A percentile compares a stretch with the other conserved stretches of the same genome.
phyloP scores from a whole-genome alignment of 1,139 yeast species.

The Eremothecium sinecaudum region DNA sequence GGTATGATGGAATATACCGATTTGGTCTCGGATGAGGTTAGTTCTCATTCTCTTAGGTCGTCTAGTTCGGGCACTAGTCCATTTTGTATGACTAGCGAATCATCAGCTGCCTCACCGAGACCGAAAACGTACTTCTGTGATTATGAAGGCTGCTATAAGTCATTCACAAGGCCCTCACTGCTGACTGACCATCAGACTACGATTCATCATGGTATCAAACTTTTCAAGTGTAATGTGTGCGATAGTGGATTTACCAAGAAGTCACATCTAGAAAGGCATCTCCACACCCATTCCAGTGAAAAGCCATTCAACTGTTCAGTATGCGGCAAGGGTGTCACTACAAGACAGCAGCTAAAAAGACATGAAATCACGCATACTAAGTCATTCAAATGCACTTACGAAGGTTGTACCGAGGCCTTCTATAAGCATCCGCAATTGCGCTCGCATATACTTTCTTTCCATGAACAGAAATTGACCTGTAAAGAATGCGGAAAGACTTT shows the following conservation, averaged over 20 bases:
- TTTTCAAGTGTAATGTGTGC: constrained; percentile 63
- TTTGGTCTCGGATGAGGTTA: background rate
- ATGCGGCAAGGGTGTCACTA: constrained; percentile 78
- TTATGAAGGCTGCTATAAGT: constrained; percentile 57
- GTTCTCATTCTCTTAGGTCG: constrained; percentile 8
- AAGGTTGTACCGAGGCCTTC: constrained; percentile 57
- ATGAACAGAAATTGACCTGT: constrained; percentile 45
- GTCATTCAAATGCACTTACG: constrained; percentile 54
- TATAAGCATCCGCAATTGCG: constrained; percentile 71
- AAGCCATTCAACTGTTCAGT: constrained; percentile 68
- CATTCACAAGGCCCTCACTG: constrained; percentile 73
- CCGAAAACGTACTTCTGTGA: constrained; percentile 54
- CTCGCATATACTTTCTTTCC: constrained; percentile 60
- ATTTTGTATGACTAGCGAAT: constrained; percentile 11
- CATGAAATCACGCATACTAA: constrained; percentile 74
- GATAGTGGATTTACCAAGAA: constrained; percentile 59
- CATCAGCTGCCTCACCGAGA: constrained; percentile 33
- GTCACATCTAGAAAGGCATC: constrained; percentile 70
- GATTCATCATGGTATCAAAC: constrained; percentile 66
- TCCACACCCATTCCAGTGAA: constrained; percentile 49
- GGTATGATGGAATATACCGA: background rate
- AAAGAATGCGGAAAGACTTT: constrained; percentile 50
- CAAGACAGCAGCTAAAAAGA: constrained; percentile 71
- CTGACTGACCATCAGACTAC: constrained; percentile 72
- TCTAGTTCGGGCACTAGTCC: constrained; percentile 14